phyloP scores from a whole-genome alignment of 768 basidiomycete genomes.

The Cubamyces sp. region DNA sequence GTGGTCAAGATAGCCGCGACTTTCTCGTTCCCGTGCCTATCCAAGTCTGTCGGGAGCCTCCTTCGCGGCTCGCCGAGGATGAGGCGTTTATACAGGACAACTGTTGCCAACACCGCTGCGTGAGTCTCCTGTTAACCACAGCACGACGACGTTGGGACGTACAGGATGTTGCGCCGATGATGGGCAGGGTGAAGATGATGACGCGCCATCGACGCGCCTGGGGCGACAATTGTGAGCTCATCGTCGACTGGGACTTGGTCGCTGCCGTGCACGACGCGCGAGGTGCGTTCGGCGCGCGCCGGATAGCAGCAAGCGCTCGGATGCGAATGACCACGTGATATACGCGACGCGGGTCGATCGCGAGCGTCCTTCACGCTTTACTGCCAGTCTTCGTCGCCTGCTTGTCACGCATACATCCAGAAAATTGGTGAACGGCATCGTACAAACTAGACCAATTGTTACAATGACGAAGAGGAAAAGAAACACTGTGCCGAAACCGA shows the following conservation, averaged over 20 bases:
- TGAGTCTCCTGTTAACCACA: conserved; percentile 1
- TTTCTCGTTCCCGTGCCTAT: conserved; percentile 13
- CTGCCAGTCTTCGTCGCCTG: background rate
- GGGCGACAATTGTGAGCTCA: conserved; percentile 43
- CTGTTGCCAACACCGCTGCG: conserved; percentile 37
- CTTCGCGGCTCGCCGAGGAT: conserved; percentile 55
- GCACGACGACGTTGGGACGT: conserved; percentile 31
- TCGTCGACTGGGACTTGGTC: conserved; percentile 16
- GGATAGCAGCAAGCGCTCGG: background rate
- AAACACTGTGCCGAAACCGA: background rate
- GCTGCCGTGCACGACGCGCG: background rate
- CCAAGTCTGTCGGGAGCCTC: conserved; percentile 36
- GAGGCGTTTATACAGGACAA: conserved; percentile 68
- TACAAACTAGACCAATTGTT: background rate
- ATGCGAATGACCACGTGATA: conserved; percentile 11
- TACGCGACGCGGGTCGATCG: conserved; percentile 16
- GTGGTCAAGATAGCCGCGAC: conserved; percentile 17
- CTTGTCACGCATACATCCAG: conserved; percentile 4
- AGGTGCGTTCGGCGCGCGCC: conserved; percentile 6
- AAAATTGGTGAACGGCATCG: background rate
- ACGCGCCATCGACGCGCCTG: conserved; percentile 51
- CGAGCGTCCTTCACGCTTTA: background rate
- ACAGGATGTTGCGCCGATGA: conserved; percentile 70
- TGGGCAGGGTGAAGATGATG: conserved; percentile 65
- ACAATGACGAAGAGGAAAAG: conserved; percentile 22